phyloP scores from a whole-genome alignment of 352 stramenopile species.

The Phytopythium chamaehyphon region DNA sequence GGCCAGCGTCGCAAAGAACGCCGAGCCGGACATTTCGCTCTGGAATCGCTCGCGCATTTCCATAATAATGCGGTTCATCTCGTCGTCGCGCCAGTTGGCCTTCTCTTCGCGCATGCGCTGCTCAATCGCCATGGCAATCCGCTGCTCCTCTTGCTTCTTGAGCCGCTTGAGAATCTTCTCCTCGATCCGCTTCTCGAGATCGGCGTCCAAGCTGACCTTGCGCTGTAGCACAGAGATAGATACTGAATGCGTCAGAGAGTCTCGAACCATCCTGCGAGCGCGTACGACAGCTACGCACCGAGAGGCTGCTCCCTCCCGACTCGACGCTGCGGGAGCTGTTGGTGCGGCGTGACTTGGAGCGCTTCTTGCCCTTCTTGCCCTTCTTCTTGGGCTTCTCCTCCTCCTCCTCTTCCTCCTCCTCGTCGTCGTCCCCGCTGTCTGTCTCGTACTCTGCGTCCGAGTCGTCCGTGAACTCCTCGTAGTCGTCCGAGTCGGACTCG shows the following conservation, averaged over 20 bases:
- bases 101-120: constrained; percentile 78
- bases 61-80: constrained; percentile 90
- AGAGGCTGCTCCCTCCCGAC: constrained; percentile 24
- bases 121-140: constrained; percentile 81
- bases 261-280: neutral
- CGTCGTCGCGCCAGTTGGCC: constrained; percentile 83
- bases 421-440: constrained; percentile 42
- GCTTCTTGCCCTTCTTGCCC: constrained; percentile 36
- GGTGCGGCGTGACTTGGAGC: constrained; percentile 33
- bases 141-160: constrained; percentile 86
- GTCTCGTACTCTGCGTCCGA: constrained; percentile 69
- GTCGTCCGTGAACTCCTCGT: constrained; percentile 46
- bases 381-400: constrained; percentile 66
- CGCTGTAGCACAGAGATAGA: constrained; percentile 10
- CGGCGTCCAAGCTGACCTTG: constrained; percentile 69
- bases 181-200: constrained; percentile 80
- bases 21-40: constrained; percentile 66
- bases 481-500: constrained; percentile 72
- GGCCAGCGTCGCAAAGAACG: constrained; percentile 53
- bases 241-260: too few species aligned
- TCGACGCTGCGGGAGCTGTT: constrained; percentile 45
- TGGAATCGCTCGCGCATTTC: constrained; percentile 86
- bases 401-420: constrained; percentile 62
- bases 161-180: constrained; percentile 84
- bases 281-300: constrained; percentile 16